Evolutionary conservation across 306 rosid genomes (phyloP).

Genomic region (Cotoneaster glaucophyllus): DNA sequence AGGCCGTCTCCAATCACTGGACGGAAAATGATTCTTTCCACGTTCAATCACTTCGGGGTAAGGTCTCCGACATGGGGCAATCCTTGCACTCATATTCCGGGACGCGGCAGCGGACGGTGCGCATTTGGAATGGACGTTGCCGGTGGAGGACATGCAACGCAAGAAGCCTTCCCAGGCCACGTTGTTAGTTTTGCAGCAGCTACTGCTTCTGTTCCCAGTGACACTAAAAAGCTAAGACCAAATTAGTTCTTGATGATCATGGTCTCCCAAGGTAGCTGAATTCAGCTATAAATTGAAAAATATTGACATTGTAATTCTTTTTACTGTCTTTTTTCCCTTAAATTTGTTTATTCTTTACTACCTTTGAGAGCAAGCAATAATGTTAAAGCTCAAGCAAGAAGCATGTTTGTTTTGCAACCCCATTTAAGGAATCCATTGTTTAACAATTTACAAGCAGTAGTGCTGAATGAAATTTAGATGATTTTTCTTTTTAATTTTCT

Average conservation of each 20-base stretch:
- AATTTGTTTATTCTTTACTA: too few relatives aligned
- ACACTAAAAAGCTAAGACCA: neutral
- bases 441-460: too few relatives aligned
- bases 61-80: too few relatives aligned
- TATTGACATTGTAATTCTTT: neutral
- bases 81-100: too few relatives aligned
- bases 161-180: neutral
- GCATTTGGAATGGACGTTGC: neutral
- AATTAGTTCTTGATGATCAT: neutral
- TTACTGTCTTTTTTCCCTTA: too few relatives aligned
- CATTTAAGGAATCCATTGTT: too few relatives aligned
- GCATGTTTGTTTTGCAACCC: too few relatives aligned
- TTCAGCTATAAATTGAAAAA: neutral
- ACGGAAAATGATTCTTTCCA: too few relatives aligned
- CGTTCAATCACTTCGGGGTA: too few relatives aligned
- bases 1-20: too few relatives aligned
- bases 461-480: neutral
- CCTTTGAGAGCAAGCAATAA: too few relatives aligned
- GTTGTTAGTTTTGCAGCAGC: neutral
- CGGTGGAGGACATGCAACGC: neutral
- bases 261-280: neutral
- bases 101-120: neutral
- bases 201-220: neutral
- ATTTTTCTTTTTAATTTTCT: neutral
- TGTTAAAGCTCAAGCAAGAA: too few relatives aligned